Percentiles rank a stretch among this genome's conserved stretches.
phyloP scores from a whole-genome alignment of 306 rosid genomes.

The Malus fusca region DNA sequence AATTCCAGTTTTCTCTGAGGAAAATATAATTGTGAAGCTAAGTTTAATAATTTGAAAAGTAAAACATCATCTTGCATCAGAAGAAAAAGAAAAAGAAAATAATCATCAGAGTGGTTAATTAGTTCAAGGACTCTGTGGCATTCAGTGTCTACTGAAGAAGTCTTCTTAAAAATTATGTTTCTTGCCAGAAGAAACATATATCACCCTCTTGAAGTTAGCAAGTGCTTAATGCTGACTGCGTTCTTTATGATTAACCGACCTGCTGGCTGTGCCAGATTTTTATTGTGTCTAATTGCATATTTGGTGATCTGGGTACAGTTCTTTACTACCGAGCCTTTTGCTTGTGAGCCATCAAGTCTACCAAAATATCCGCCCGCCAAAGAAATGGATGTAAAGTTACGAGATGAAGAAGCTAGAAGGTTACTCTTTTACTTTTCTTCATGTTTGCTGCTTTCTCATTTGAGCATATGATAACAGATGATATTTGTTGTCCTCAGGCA shows the following conservation, averaged over 20 bases:
- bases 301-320: conserved; percentile 49
- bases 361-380: conserved; percentile 98
- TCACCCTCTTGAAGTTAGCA: not conserved
- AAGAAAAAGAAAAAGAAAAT: not conserved
- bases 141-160: not conserved
- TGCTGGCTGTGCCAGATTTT: not conserved
- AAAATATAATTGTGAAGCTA: not conserved
- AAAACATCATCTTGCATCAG: not conserved
- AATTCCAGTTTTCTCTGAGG: not conserved
- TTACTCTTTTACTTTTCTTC: conserved; percentile 18
- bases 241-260: not conserved
- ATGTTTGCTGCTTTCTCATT: conserved; percentile 13
- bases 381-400: conserved; percentile 84
- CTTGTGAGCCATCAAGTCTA: conserved; percentile 87
- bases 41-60: not conserved
- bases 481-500: conserved; percentile 48
- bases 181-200: not conserved
- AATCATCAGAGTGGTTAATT: not conserved
- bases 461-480: conserved; percentile 18
- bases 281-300: conserved; percentile 1
- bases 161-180: not conserved
- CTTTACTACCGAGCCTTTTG: conserved; percentile 69
- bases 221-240: not conserved
- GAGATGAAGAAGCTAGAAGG: conserved; percentile 98
- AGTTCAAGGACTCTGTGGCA: not conserved